Conservation (phyloP, 306 rosid genomes). For the Lathyrus tuberosus region DNA sequence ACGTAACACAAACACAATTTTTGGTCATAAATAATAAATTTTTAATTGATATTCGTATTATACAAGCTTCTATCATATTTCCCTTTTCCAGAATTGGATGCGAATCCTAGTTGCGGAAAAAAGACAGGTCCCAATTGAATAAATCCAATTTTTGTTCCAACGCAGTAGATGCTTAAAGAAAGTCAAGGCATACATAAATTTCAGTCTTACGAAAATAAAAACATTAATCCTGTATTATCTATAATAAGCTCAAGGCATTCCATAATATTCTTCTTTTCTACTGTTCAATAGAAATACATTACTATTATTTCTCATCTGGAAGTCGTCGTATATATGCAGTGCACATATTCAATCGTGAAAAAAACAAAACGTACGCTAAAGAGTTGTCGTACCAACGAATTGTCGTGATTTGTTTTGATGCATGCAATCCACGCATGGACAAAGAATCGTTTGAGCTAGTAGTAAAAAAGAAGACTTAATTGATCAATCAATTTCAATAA, state of each 20-base stretch:
- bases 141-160: conserved; percentile 59
- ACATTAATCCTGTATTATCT: not conserved
- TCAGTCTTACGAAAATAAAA: not conserved
- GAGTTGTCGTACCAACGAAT: conserved; percentile 63
- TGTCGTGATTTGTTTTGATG: conserved; percentile 38
- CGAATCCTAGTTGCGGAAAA: conserved; percentile 43
- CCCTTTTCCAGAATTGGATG: conserved; percentile 63
- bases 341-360: conserved; percentile 10
- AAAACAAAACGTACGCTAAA: conserved; percentile 32
- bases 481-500: conserved; percentile 49
- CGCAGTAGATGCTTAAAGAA: conserved; percentile 66
- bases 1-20: too few relatives aligned
- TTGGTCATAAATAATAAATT: too few relatives aligned
- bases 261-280: not conserved
- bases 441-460: conserved; percentile 28
- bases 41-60: too few relatives aligned
- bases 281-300: too few relatives aligned
- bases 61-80: not conserved
- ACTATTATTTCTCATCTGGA: not conserved
- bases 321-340: not conserved
- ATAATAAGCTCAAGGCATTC: not conserved
- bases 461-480: conserved; percentile 29
- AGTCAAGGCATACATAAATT: conserved; percentile 37
- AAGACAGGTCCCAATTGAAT: conserved; percentile 71
- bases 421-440: conserved; percentile 55